Conservation (phyloP, 2,329 filamentous ascomycete genomes). For the Orbilia blumenaviensis region DNA sequence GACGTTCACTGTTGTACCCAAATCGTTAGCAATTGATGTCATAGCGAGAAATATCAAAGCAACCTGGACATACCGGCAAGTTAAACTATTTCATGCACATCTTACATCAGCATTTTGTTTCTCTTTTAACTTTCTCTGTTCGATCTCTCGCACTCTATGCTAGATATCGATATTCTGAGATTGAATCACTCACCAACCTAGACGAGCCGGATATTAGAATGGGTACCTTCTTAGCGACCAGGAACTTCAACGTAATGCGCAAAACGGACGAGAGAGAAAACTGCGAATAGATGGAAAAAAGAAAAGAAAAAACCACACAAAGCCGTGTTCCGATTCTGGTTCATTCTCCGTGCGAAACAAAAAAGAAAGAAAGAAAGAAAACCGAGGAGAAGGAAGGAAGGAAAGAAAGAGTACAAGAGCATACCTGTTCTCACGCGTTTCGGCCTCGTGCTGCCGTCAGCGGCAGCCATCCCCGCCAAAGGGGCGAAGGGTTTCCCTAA, state of each 20-base stretch:
- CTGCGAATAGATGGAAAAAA: not conserved
- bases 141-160: not conserved
- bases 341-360: not conserved
- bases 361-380: not conserved
- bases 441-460: slow-evolving; percentile 67
- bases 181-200: slow-evolving; percentile 53
- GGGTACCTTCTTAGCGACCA: not conserved
- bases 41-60: not conserved
- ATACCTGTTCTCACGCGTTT: slow-evolving; percentile 86
- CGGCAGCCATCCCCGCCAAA: slow-evolving; percentile 45
- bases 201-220: not conserved
- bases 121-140: not conserved
- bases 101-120: slow-evolving; percentile 27
- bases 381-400: too few relatives aligned
- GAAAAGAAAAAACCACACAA: too few relatives aligned
- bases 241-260: not conserved
- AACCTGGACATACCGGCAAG: slow-evolving; percentile 69
- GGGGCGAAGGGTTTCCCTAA: slow-evolving; percentile 17
- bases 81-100: slow-evolving; percentile 67
- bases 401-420: not conserved
- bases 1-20: slow-evolving; percentile 54
- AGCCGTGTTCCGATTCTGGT: not conserved
- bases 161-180: slow-evolving; percentile 20
- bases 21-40: slow-evolving; percentile 41
- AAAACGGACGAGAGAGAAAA: not conserved